Conservation (phyloP, 192 early-diverging fungal genomes). For the Paraglomus brasilianum region DNA sequence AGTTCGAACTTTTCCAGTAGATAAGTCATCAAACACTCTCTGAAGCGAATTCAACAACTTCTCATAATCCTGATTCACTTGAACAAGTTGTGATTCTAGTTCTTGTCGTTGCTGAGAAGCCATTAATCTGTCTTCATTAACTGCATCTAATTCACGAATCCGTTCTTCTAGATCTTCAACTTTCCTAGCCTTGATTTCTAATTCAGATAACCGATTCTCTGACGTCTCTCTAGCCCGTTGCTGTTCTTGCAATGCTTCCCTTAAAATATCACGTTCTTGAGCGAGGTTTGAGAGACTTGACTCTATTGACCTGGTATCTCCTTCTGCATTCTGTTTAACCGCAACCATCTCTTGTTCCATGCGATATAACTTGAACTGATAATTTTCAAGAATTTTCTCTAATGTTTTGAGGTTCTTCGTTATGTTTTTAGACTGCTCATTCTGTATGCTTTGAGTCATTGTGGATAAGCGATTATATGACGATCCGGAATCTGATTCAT, state of each 20-base stretch:
- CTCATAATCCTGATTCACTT: slow-evolving; percentile 16
- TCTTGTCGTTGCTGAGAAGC: background rate
- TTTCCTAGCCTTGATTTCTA: slow-evolving; percentile 1
- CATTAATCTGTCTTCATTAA: background rate
- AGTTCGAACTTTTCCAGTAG: background rate
- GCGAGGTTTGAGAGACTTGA: background rate
- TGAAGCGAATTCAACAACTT: slow-evolving; percentile 5
- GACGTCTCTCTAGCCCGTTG: background rate
- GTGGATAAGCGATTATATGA: slow-evolving; percentile 24
- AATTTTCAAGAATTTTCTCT: slow-evolving; percentile 33
- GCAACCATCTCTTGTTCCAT: slow-evolving; percentile 32
- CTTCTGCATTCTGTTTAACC: slow-evolving; percentile 20
- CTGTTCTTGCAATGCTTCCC: background rate
- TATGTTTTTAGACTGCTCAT: slow-evolving; percentile 30
- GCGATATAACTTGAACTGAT: slow-evolving; percentile 33
- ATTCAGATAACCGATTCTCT: slow-evolving; percentile 4
- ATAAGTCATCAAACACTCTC: slow-evolving; percentile 6
- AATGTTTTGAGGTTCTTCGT: slow-evolving; percentile 33
- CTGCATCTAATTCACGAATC: slow-evolving; percentile 1
- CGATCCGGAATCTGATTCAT: slow-evolving; percentile 8
- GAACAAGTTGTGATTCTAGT: slow-evolving; percentile 10
- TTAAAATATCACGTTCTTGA: background rate
- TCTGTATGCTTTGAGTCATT: slow-evolving; percentile 30
- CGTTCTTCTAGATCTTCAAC: slow-evolving; percentile 20
- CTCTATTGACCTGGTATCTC: slow-evolving; percentile 25